These are phyloP conservation scores for Murraya koenigii DNA, from an alignment of 345 rosid genomes.

Conservation along the genomic window DNA sequence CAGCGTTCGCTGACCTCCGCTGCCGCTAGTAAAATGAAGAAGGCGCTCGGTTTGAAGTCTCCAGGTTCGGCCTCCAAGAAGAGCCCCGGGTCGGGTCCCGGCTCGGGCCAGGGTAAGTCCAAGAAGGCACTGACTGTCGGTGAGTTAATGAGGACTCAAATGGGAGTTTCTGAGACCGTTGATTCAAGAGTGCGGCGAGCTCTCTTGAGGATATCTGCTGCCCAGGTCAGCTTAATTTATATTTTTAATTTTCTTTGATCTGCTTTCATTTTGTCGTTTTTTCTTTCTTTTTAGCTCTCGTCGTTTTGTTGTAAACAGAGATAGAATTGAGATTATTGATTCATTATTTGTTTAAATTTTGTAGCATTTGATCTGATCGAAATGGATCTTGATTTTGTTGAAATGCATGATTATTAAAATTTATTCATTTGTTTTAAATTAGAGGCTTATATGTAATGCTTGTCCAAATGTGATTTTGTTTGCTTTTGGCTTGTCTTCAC, in stretches of 20 bases:
- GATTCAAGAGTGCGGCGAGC: slow-evolving; percentile 93
- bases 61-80: slow-evolving; percentile 69
- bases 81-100: slow-evolving; percentile 60
- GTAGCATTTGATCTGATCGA: slow-evolving; percentile 4
- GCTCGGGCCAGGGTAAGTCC: slow-evolving; percentile 56
- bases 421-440: background rate
- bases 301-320: slow-evolving; percentile 4
- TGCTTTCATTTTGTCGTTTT: slow-evolving; percentile 3
- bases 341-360: background rate
- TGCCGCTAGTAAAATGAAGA: slow-evolving; percentile 96
- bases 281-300: background rate
- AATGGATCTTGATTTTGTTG: background rate
- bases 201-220: slow-evolving; percentile 77
- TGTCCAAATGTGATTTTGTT: background rate
- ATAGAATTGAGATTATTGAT: background rate
- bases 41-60: slow-evolving; percentile 80
- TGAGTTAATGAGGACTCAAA: slow-evolving; percentile 90
- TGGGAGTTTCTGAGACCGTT: slow-evolving; percentile 69
- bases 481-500: slow-evolving; percentile 8
- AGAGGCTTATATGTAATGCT: background rate
- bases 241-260: slow-evolving; percentile 21
- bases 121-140: slow-evolving; percentile 75
- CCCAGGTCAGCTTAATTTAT: slow-evolving; percentile 57
- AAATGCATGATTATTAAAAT: background rate
- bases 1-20: slow-evolving; percentile 88